Percentiles rank a stretch among this genome's conserved stretches.
Evolutionary conservation across 305 asterid genomes (phyloP).

Genomic region (Lippia alba): DNA sequence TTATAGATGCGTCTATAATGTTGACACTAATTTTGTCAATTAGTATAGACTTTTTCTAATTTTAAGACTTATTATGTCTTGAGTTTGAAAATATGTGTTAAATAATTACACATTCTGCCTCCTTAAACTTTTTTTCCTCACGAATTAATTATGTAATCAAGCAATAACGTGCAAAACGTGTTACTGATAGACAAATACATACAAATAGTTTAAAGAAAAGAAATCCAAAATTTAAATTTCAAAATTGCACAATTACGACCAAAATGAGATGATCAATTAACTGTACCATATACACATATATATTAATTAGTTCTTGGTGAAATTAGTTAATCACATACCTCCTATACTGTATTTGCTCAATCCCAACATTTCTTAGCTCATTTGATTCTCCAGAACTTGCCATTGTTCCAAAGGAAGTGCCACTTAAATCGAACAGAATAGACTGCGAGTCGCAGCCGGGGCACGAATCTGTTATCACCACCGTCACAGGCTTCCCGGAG

Average conservation of each 20-base stretch:
- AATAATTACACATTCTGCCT: too few species aligned
- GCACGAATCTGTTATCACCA: conserved; percentile 52
- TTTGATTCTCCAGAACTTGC: conserved; percentile 39
- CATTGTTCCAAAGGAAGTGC: conserved; percentile 60
- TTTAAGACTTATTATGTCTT: too few species aligned
- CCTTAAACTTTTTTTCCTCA: too few species aligned
- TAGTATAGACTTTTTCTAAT: too few species aligned
- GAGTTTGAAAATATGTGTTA: too few species aligned
- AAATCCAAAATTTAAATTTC: background rate
- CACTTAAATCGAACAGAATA: conserved; percentile 53
- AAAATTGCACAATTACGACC: background rate
- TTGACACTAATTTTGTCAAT: too few species aligned
- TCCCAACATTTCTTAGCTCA: conserved; percentile 52
- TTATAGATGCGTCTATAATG: too few species aligned
- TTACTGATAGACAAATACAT: background rate
- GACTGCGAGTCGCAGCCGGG: conserved; percentile 52
- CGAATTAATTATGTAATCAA: too few species aligned
- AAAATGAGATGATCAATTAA: background rate
- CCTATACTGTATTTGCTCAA: conserved; percentile 45
- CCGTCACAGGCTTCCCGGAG: conserved; percentile 56
- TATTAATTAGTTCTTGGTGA: background rate
- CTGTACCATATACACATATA: background rate
- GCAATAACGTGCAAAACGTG: background rate
- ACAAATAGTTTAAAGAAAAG: background rate
- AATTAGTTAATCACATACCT: conserved; percentile 32